Evolutionary conservation across 225 moss, liverwort and hornwort species (phyloP).

Genomic region (Climacium dendroides): DNA sequence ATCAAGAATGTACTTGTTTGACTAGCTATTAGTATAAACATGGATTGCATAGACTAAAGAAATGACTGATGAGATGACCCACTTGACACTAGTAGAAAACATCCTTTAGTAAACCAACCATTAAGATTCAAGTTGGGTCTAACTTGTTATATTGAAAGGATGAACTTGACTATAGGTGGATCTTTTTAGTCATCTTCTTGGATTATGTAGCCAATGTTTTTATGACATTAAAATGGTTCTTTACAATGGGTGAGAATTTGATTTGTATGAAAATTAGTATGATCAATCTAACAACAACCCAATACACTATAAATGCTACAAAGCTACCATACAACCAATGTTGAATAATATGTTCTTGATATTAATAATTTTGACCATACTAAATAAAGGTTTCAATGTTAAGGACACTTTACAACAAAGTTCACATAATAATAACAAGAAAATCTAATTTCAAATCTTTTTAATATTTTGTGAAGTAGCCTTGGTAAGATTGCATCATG

Average conservation of each 20-base stretch:
- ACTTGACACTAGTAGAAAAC: too few relatives aligned
- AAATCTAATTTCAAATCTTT: neutral
- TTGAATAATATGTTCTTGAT: neutral
- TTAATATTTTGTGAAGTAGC: neutral
- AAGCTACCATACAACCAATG: neutral
- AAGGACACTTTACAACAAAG: neutral
- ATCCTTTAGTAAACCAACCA: neutral
- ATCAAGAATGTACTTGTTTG: too few relatives aligned
- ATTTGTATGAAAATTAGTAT: neutral
- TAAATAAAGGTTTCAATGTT: accelerated
- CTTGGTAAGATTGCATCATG: neutral
- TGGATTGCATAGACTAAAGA: too few relatives aligned
- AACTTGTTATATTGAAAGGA: neutral
- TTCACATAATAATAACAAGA: neutral
- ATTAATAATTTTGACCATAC: neutral
- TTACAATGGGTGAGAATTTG: neutral
- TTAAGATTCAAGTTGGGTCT: neutral
- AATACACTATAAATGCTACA: neutral
- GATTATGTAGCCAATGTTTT: accelerated
- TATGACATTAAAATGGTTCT: neutral
- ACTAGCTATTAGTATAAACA: too few relatives aligned
- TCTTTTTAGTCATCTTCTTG: neutral
- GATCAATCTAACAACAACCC: too few relatives aligned
- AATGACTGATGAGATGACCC: too few relatives aligned
- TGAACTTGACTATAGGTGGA: neutral